Evolutionary conservation across 2,329 filamentous ascomycete genomes (phyloP), one percentile per base, ranked within the genome.

Genomic region (Albophoma yamanashiensis): DNA sequence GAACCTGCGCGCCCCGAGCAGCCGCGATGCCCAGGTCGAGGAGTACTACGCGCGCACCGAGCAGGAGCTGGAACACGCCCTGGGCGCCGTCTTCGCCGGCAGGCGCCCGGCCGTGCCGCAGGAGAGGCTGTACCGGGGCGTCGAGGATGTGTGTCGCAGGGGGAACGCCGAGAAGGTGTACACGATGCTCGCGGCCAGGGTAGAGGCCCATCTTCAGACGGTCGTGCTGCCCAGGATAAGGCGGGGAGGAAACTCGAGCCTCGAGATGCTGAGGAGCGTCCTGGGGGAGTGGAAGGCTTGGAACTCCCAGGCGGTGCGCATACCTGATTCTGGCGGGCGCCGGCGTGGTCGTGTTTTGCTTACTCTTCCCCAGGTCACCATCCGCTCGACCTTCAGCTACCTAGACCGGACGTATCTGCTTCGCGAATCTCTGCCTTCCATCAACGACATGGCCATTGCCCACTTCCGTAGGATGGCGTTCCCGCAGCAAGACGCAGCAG

Each of bases 331-430:
- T 5, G 6, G 11, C 14, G 17, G 50, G 27, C 9, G 31, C 17
- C 2, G 27, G 8, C 50, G 9, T 15, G 50, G 50, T 8, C 25
- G 25, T 7, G 6, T 56, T 22, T 36, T 12, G 53, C 62, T 63
- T 20, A 63, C 55, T 15, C 31, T 3, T 22, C 40, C 36, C 52
- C 42, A 92, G 86, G 83, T 86, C 64, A 86, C 87, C 17, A 84
- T 99, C 58, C 85, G 92, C 56, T 93, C 89, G 64, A 89, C 95
- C 45, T 97, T 97, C 75, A 96, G 92, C 76, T 99, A 92, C 69
- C 82, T 99, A 64, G 93, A 99, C 71, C 87, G 94, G 63, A 90
- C 92, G 2, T 97, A 92, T 69, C 80, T 99, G 9, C 78, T 96
- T 2, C 87, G 88, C 60, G 86, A 87, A 55, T 84, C 88, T 27